These are phyloP conservation scores for Marasmius sp. DNA, from an alignment of 1,284 basidiomycete species.

Conservation along the genomic window DNA sequence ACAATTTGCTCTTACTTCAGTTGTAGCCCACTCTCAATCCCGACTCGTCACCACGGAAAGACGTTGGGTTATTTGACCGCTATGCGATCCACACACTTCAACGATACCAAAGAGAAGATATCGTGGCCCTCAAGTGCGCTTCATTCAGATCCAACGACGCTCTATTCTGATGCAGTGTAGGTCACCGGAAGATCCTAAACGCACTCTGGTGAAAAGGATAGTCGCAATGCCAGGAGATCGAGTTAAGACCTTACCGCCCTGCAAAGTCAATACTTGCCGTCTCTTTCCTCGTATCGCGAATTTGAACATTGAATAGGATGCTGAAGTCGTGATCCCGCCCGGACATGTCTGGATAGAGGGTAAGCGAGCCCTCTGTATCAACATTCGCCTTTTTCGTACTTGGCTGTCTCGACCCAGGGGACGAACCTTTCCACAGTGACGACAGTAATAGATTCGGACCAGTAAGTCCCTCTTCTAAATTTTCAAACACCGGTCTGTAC, in stretches of 20 bases:
- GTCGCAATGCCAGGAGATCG: conserved; percentile 63
- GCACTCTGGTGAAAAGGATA: conserved; percentile 67
- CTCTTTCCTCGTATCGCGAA: no score
- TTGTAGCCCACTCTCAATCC: conserved; percentile 76
- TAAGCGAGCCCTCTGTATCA: conserved; percentile 21
- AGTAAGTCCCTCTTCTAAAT: conserved; percentile 36
- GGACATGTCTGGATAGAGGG: conserved; percentile 79
- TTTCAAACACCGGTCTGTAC: neutral
- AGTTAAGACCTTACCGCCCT: conserved; percentile 70
- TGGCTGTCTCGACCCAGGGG: conserved; percentile 38
- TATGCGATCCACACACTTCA: conserved; percentile 38
- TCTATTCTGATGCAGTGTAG: conserved; percentile 32
- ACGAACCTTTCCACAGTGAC: conserved; percentile 63
- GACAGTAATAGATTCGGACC: conserved; percentile 77
- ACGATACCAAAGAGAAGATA: conserved; percentile 55
- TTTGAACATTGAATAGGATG: conserved; percentile 29
- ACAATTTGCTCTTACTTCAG: neutral
- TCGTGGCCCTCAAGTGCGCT: conserved; percentile 59
- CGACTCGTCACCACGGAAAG: conserved; percentile 57
- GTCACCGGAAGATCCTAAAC: conserved; percentile 57
- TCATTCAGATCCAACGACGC: conserved; percentile 6
- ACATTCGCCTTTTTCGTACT: neutral
- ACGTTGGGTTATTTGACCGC: conserved; percentile 65
- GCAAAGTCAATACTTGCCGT: conserved; percentile 18
- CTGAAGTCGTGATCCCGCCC: conserved; percentile 51